phyloP scores from a whole-genome alignment of 192 early-diverging fungal genomes.

The Gamsiella multidivaricata region DNA sequence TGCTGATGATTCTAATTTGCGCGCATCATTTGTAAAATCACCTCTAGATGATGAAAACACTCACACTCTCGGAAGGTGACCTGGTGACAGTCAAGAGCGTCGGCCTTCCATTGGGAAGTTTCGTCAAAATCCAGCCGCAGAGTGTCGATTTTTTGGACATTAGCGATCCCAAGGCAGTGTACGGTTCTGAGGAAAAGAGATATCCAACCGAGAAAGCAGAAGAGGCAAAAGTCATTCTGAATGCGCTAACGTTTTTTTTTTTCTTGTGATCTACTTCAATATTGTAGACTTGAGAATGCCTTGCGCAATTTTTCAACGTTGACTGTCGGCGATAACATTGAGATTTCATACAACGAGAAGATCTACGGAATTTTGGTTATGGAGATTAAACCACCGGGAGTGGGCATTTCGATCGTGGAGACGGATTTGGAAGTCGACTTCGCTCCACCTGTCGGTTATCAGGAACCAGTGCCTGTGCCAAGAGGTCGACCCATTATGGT shows the following conservation, averaged over 20 bases:
- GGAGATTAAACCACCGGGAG: conserved; percentile 83
- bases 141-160: conserved; percentile 96
- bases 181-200: conserved; percentile 27
- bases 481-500: conserved; percentile 48
- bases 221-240: conserved; percentile 88
- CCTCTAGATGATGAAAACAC: conserved; percentile 90
- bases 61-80: conserved; percentile 80
- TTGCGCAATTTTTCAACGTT: conserved; percentile 92
- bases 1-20: no score
- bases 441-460: conserved; percentile 95
- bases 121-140: conserved; percentile 98
- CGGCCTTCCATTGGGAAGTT: conserved; percentile 80
- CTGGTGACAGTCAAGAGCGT: conserved; percentile 84
- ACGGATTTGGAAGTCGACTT: conserved; percentile 99
- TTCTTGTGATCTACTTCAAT: conserved; percentile 1
- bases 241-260: no score
- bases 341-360: conserved; percentile 91
- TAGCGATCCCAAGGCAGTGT: conserved; percentile 94
- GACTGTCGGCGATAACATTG: conserved; percentile 90
- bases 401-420: conserved; percentile 94
- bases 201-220: conserved; percentile 36
- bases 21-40: neutral
- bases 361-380: conserved; percentile 91
- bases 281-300: conserved; percentile 84
- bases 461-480: conserved; percentile 75